phyloP scores from a whole-genome alignment of 495 filamentous ascomycete genomes.

The Pseudomonodictys pantanalensis region DNA sequence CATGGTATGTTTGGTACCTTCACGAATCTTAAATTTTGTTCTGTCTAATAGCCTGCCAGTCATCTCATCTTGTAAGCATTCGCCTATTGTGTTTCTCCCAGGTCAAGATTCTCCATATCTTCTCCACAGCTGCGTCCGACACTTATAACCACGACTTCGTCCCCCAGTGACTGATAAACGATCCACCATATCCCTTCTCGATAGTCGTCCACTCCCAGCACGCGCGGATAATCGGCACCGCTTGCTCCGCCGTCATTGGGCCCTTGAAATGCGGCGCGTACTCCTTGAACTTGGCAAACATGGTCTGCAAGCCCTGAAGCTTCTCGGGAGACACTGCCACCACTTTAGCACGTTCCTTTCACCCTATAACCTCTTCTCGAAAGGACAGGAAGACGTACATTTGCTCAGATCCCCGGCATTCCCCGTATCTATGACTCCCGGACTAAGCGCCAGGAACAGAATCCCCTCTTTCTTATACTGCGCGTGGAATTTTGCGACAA shows the following conservation, averaged over 20 bases:
- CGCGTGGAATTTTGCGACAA: slow-evolving; percentile 49
- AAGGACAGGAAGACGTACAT: slow-evolving; percentile 27
- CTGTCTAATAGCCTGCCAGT: too few relatives aligned
- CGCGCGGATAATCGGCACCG: slow-evolving; percentile 42
- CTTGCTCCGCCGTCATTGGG: slow-evolving; percentile 44
- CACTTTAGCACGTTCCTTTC: slow-evolving; percentile 9
- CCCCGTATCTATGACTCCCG: slow-evolving; percentile 49
- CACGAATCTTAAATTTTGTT: too few relatives aligned
- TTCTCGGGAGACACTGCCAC: slow-evolving; percentile 45
- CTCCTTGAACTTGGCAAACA: slow-evolving; percentile 41
- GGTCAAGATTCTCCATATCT: too few relatives aligned
- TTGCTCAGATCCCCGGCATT: slow-evolving; percentile 25
- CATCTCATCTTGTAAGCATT: too few relatives aligned
- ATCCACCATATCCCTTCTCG: slow-evolving; percentile 50
- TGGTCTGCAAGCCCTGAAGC: slow-evolving; percentile 14
- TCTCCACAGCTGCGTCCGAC: too few relatives aligned
- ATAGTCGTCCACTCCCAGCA: slow-evolving; percentile 48
- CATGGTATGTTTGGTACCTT: too few relatives aligned
- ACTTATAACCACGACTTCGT: slow-evolving; percentile 51
- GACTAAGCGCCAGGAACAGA: slow-evolving; percentile 50
- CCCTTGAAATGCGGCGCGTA: slow-evolving; percentile 54
- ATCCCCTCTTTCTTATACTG: slow-evolving; percentile 52
- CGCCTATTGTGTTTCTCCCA: too few relatives aligned
- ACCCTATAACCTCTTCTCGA: not conserved
- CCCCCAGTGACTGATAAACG: slow-evolving; percentile 55